Evolutionary conservation across 2,329 filamentous ascomycete species (phyloP), one percentile per base, ranked within the genome.

Genomic region (Xylariaceae sp.): DNA sequence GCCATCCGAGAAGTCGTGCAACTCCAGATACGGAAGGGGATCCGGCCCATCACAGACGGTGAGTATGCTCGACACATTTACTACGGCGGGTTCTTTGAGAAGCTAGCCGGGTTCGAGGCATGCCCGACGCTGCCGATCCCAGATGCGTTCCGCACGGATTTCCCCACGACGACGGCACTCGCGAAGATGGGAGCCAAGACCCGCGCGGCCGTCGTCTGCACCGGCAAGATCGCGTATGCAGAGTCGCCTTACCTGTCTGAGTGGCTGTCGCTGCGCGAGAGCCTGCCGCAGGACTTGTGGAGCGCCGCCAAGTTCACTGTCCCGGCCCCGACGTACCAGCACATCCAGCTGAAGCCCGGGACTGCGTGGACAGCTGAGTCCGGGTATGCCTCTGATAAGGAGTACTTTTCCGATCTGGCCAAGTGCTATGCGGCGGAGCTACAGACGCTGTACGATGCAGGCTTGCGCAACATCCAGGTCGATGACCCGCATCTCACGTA

Each of bases 41-140:
- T 90, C 55, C 81, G 82, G 17, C 82, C 83, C 14, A 77, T 91
- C 48, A 87, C 86, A 3, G 88, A 88, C 56, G 89, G 89, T 67
- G 89, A 91, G 74, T 91, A 89, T 41, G 77, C 78, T 45, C 76
- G 78, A 60, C 78, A 78, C 62, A 80, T 78, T 63, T 81, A 79
- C 71, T 80, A 79, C 66, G 75, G 73, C 6, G 78, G 78, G 47
- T 78, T 81, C 65, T 80, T 81, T 62, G 79, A 81, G 70, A 77
- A 76, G 57, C 74, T 81, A 7, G 56, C 51, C 2, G 78, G 79
- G 37, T 81, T 87, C 83, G 66, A 70, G 47, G 66, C 58, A 73
- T 79, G 82, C 31, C 70, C 76, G 26, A 86, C 87, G 64, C 81
- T 85, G 26, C 85, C 84, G 4, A 85, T 88, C 64, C 79, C 87